Conservation (phyloP, 1,139 yeast genomes). For the Insectozyma bohioensis region DNA sequence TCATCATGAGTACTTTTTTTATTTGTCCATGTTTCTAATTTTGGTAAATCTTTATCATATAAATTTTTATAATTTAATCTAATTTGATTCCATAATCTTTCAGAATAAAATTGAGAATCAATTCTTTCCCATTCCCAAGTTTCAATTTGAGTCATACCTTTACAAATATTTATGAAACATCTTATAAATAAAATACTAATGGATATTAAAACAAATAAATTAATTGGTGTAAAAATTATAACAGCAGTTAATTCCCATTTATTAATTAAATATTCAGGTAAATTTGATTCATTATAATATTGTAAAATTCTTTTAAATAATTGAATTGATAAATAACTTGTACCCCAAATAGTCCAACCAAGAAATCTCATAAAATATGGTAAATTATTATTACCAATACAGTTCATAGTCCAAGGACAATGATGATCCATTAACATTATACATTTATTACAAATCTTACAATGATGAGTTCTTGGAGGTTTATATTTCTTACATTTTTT, state of each 20-base stretch:
- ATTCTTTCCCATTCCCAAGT: conserved; percentile 88
- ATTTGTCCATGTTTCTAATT: conserved; percentile 48
- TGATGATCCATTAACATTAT: conserved; percentile 84
- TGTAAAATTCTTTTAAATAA: conserved; percentile 39
- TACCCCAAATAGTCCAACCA: conserved; percentile 60
- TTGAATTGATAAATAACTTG: conserved; percentile 48
- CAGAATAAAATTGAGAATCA: conserved; percentile 59
- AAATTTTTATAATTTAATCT: conserved; percentile 43
- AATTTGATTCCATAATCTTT: conserved; percentile 52
- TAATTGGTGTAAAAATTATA: conserved; percentile 54
- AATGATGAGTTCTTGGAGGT: conserved; percentile 93
- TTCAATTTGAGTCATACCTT: conserved; percentile 91
- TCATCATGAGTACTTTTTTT: conserved; percentile 11
- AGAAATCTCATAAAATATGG: conserved; percentile 85
- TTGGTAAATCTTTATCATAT: conserved; percentile 46
- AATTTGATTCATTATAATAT: conserved; percentile 52
- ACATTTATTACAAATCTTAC: conserved; percentile 71
- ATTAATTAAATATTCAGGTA: conserved; percentile 61
- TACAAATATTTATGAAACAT: conserved; percentile 53
- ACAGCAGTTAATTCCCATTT: conserved; percentile 56
- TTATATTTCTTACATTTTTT: conserved; percentile 81
- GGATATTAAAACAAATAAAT: conserved; percentile 57
- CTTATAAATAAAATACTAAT: conserved; percentile 60
- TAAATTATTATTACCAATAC: conserved; percentile 79
- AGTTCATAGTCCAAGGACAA: conserved; percentile 95